Evolutionary conservation across 768 basidiomycete species (phyloP), one percentile per base, ranked within the genome.

Genomic region (Mycena rosella): DNA sequence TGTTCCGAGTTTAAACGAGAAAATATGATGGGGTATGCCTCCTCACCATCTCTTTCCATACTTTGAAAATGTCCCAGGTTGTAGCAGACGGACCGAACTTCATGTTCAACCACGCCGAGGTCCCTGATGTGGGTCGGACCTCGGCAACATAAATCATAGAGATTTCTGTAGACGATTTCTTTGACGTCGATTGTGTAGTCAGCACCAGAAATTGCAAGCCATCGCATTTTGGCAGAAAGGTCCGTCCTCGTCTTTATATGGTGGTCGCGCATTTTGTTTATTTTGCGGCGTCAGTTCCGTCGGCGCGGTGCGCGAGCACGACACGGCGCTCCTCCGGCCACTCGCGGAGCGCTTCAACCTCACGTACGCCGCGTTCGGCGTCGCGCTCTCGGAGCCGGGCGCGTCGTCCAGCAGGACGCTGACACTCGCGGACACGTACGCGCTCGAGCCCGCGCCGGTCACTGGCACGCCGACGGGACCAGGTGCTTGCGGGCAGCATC

Each of bases 141-240:
- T n/a, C n/a, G n/a, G n/a, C n/a, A n/a, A n/a, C n/a, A n/a, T n/a
- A n/a, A n/a, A n/a, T n/a, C n/a, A n/a, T n/a, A n/a, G n/a, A n/a
- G n/a, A n/a, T n/a, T n/a, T n/a, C n/a, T n/a, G n/a, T n/a, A n/a
- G n/a, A n/a, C n/a, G n/a, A n/a, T n/a, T n/a, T n/a, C n/a, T n/a
- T n/a, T n/a, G n/a, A n/a, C n/a, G n/a, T n/a, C n/a, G n/a, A n/a
- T n/a, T n/a, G n/a, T n/a, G n/a, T n/a, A n/a, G n/a, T n/a, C n/a
- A n/a, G n/a, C n/a, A n/a, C n/a, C n/a, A n/a, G n/a, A n/a, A n/a
- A 73, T 87, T 26, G 76, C 88, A 22, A 87, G 88, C 63, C 86
- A 87, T 65, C 84, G 87, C 3, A 81, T 89, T 34, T 78, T 82
- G 13, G 76, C 78, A 1, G 78, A 80, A 53, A 86, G 83, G 83